Conservation (phyloP, 768 basidiomycete species). For the Xerocomus spinulosus region DNA sequence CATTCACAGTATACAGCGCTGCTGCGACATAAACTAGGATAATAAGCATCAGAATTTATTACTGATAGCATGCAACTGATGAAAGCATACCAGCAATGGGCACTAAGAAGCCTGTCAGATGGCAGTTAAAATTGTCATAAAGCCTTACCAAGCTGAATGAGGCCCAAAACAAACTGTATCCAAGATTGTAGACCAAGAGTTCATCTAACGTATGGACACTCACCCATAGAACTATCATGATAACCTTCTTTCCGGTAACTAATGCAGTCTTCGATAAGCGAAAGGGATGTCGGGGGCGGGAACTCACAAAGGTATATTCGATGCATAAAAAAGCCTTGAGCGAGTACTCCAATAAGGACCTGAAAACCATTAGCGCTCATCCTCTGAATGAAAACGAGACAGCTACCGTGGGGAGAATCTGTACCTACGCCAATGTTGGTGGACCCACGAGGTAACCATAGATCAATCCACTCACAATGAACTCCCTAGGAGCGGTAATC, state of each 20-base stretch:
- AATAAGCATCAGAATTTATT: neutral
- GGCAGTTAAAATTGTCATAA: neutral
- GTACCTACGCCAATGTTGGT: neutral
- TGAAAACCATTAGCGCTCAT: neutral
- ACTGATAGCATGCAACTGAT: neutral
- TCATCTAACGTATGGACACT: neutral
- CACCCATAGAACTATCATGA: neutral
- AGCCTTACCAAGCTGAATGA: neutral
- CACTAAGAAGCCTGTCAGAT: neutral
- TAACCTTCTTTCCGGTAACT: neutral
- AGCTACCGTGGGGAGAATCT: neutral
- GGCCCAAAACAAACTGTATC: neutral
- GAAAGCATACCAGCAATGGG: neutral
- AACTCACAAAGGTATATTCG: slow-evolving; percentile 2
- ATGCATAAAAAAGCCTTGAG: slow-evolving; percentile 1
- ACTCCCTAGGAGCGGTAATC: neutral
- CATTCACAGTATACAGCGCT: neutral
- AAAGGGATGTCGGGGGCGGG: neutral
- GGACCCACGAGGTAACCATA: no score
- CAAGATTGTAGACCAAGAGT: neutral
- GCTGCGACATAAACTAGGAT: neutral
- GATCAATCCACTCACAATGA: neutral
- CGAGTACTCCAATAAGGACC: neutral
- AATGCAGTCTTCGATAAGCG: neutral
- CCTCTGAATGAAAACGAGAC: neutral